Evolutionary conservation across 73 alveolate genomes (phyloP), one percentile per base, ranked within the genome.

Genomic region (Symbiodinium pilosum): DNA sequence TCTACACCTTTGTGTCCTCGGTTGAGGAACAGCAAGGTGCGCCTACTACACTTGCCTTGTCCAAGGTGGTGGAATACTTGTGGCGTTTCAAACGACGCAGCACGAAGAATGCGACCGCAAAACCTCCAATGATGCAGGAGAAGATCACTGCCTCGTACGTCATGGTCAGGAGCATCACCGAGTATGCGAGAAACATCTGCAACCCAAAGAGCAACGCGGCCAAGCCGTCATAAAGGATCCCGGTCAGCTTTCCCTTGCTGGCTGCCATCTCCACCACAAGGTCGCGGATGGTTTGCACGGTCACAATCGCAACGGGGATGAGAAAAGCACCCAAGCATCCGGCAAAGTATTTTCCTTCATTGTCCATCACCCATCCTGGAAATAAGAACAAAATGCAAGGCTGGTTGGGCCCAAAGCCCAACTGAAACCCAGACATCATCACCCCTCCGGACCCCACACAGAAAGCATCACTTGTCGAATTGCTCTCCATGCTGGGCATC

Each of bases 341-440:
- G 9, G 81, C 81, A 1, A 64, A 64, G 30, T 64, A 64, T 64
- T n/a, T 26, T 14, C 38, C 81, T 18, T 20, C 81, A n/a, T 9
- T 28, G 38, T 64, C 38, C 21, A 64, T 26, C 30, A 64, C 81
- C 81, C 81, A 64, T 64, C 81, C 81, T 64, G 81, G 81, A n/a
- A 64, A 64, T n/a, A 64, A 28, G 39, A 64, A 64, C 4, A 64
- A 38, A 18, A 64, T 38, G 81, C 81, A 64, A 4, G 81, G 81
- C 38, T 64, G 81, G 81, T 26, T 64, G 81, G 16, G 30, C 39
- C 81, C 81, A 28, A 64, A 26, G 11, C 24, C 81, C 81, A 64
- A n/a, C 81, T 64, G 81, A 28, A 64, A 64, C 16, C 81, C 81
- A 14, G 81, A 64, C 81, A 64, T 64, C 81, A 64, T 64, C 81